Evolutionary conservation across 1,139 yeast species (phyloP), one percentile per base, ranked within the genome.

Genomic region (Yamadazyma atmosphaerica): DNA sequence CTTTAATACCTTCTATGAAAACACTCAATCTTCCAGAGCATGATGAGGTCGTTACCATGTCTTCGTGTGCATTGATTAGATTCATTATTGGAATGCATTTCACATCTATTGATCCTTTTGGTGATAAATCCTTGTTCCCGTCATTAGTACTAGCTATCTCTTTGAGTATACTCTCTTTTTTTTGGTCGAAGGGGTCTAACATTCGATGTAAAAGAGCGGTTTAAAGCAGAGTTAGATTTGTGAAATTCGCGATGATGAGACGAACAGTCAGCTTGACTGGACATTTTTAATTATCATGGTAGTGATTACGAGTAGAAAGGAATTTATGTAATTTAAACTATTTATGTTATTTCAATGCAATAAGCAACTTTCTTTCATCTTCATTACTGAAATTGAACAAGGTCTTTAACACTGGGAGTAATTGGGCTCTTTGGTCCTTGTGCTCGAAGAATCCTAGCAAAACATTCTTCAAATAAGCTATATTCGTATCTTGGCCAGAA

Each of bases 11-110:
- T 55, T 86, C 95, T 3, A 83, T 60, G 54, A 84, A 87, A 0
- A 87, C 88, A 39, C 90, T 81, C 1, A 87, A 83, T 54, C 96
- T 65, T 1, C 96, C 96, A 0, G 95, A 86, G 48, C 96, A 87
- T 11, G 94, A 83, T 1, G 95, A 85, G 0, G 96, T 86, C 2
- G 95, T 87, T 7, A 87, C 92, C 81, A 85, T 76, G 50, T 84
- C 80, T 0, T 61, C 52, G 47, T 79, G 78, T 2, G 72, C 50
- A 52, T 87, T 87, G 50, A 87, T 83, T 25, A 81, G 60, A 14
- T 77, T 59, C 42, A 87, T 86, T 17, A 87, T 72, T 1, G 95
- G 95, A 13, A 83, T 53, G 47, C 95, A 82, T 26, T 74, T 65
- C 37, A 64, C 79, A 61, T 87, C 96, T 12, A 87, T 81, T 1